Evolutionary conservation across 2,329 filamentous ascomycete genomes (phyloP).

Genomic region (Xylariaceae sp.): DNA sequence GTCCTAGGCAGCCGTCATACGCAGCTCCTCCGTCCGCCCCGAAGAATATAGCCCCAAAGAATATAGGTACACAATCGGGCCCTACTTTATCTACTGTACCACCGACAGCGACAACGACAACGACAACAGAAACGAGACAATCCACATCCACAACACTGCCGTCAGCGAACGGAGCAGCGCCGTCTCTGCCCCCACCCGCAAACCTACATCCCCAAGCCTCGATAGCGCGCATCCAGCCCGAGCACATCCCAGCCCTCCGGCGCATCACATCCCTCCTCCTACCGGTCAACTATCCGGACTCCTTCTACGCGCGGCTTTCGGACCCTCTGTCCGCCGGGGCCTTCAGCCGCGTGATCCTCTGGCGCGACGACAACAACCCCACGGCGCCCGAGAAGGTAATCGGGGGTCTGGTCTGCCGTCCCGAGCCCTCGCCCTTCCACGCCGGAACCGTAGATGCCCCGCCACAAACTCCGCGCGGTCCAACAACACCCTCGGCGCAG

Average conservation of each 20-base stretch:
- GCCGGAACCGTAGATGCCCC: constrained; percentile 6
- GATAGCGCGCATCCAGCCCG: constrained; percentile 57
- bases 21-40: constrained; percentile 46
- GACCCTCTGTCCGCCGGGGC: constrained; percentile 57
- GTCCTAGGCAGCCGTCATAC: constrained; percentile 55
- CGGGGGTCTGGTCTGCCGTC: constrained; percentile 67
- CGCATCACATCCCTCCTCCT: constrained; percentile 71
- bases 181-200: constrained; percentile 33
- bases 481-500: constrained; percentile 33
- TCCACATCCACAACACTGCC: constrained; percentile 3
- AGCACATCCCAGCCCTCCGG: constrained; percentile 64
- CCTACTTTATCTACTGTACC: constrained; percentile 25
- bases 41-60: too few relatives aligned
- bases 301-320: constrained; percentile 65
- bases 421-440: constrained; percentile 57
- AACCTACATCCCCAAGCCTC: constrained; percentile 56
- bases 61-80: constrained; percentile 3
- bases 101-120: constrained; percentile 9
- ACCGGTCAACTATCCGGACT: constrained; percentile 67
- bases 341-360: constrained; percentile 67
- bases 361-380: constrained; percentile 52
- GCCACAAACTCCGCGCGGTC: not conserved
- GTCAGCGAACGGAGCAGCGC: constrained; percentile 17
- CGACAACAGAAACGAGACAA: constrained; percentile 31
- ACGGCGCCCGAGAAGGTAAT: constrained; percentile 55